These are phyloP conservation scores for Cornus florida DNA, from an alignment of 148 eudicot species.

Conservation along the genomic window DNA sequence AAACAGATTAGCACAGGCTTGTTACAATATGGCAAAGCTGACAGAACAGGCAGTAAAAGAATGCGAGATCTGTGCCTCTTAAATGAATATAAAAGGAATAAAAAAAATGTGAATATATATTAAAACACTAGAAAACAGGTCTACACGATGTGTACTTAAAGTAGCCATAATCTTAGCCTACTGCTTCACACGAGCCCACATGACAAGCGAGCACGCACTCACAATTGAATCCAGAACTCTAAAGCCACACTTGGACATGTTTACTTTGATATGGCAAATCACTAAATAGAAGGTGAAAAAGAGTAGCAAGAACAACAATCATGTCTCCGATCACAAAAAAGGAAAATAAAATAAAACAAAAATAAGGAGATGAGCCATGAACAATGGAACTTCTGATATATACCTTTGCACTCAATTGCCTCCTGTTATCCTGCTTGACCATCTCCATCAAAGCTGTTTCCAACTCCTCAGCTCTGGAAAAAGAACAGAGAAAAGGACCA, in stretches of 20 bases:
- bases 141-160: too few relatives aligned
- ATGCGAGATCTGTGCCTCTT: too few relatives aligned
- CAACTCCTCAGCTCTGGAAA: conserved; percentile 95
- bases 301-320: neutral
- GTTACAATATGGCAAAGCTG: too few relatives aligned
- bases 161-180: too few relatives aligned
- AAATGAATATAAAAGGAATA: too few relatives aligned
- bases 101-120: too few relatives aligned
- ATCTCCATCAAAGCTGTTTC: conserved; percentile 97
- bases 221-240: neutral
- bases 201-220: too few relatives aligned
- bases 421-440: conserved; percentile 98
- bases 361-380: neutral
- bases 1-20: too few relatives aligned
- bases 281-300: neutral
- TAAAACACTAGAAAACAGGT: too few relatives aligned
- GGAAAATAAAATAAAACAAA: neutral
- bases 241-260: neutral
- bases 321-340: neutral
- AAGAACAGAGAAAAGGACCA: neutral
- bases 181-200: too few relatives aligned
- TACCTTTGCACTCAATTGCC: conserved; percentile 89
- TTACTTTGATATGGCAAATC: neutral
- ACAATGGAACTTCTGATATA: conserved; percentile 16
- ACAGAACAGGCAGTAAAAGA: too few relatives aligned